A percentile compares a stretch with the other conserved stretches of the same genome.
Evolutionary conservation across 2,329 filamentous ascomycete species (phyloP).

Genomic region (Diaporthe eres): DNA sequence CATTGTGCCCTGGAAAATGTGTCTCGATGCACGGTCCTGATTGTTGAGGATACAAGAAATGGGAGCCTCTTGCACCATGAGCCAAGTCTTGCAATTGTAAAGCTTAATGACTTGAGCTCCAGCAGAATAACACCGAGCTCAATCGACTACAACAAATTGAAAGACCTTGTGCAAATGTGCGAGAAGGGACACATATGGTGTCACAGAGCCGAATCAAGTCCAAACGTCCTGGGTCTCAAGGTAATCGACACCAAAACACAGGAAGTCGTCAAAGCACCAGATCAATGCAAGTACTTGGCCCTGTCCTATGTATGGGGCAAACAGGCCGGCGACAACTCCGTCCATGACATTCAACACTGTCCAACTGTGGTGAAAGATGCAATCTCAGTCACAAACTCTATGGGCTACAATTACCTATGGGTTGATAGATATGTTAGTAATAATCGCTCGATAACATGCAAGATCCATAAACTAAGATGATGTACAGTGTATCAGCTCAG

Average conservation of each 20-base stretch:
- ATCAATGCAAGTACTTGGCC: neutral
- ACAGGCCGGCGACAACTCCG: neutral
- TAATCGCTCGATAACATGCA: neutral
- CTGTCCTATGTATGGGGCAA: slow-evolving; percentile 11
- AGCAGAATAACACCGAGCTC: neutral
- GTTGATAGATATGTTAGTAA: neutral
- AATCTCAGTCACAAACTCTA: neutral
- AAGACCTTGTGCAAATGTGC: neutral
- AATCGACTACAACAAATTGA: neutral
- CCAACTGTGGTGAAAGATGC: slow-evolving; percentile 5
- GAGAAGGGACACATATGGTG: neutral
- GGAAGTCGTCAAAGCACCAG: neutral
- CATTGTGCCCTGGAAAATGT: too few relatives aligned
- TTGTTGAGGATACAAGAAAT: too few relatives aligned
- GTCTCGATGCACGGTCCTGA: neutral
- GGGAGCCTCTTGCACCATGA: too few relatives aligned
- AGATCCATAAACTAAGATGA: neutral
- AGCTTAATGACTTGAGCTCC: neutral
- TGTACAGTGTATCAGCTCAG: neutral
- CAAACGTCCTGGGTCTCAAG: neutral
- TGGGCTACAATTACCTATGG: slow-evolving; percentile 10
- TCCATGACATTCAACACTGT: neutral
- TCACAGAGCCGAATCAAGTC: neutral
- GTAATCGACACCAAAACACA: neutral
- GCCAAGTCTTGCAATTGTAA: neutral